Conservation (phyloP, 805 yeast genomes). For the Sungouiella blattae region DNA sequence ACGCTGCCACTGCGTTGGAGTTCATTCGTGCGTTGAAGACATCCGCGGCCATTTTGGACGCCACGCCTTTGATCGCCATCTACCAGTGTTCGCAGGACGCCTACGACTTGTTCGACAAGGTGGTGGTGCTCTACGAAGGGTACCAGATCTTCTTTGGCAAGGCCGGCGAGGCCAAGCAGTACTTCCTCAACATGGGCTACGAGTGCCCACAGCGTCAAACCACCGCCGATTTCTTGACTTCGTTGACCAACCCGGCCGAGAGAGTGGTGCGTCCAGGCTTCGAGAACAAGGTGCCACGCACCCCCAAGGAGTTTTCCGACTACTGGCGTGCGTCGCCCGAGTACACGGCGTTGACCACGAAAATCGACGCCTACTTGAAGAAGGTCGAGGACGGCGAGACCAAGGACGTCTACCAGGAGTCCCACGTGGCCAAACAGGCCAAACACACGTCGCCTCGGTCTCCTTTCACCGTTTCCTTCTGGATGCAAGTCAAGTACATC, state of each 20-base stretch:
- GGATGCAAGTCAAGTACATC: conserved; percentile 40
- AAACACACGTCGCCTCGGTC: conserved; percentile 31
- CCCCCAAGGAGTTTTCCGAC: conserved; percentile 56
- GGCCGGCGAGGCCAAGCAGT: conserved; percentile 48
- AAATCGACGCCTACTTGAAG: conserved; percentile 40
- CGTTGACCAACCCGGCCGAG: conserved; percentile 64
- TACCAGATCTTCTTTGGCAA: conserved; percentile 61
- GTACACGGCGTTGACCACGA: conserved; percentile 34
- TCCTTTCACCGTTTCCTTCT: conserved; percentile 33
- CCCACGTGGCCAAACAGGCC: conserved; percentile 36
- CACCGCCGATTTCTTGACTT: conserved; percentile 64
- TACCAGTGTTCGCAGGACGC: conserved; percentile 69
- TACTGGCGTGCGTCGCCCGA: conserved; percentile 59
- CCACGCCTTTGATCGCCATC: conserved; percentile 61
- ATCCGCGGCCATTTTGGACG: conserved; percentile 48
- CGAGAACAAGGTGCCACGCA: conserved; percentile 50
- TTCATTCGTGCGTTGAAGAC: conserved; percentile 58
- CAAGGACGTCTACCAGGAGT: conserved; percentile 17
- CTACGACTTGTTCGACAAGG: conserved; percentile 58
- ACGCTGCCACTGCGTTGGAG: conserved; percentile 68
- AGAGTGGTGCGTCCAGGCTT: conserved; percentile 48
- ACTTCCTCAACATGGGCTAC: conserved; percentile 59
- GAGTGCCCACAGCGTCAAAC: conserved; percentile 61
- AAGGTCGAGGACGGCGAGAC: conserved; percentile 11
- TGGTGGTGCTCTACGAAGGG: conserved; percentile 58